Base-by-base conservation (phyloP, 2,329 filamentous ascomycete species). In the Colletotrichum tamarilloi region DNA sequence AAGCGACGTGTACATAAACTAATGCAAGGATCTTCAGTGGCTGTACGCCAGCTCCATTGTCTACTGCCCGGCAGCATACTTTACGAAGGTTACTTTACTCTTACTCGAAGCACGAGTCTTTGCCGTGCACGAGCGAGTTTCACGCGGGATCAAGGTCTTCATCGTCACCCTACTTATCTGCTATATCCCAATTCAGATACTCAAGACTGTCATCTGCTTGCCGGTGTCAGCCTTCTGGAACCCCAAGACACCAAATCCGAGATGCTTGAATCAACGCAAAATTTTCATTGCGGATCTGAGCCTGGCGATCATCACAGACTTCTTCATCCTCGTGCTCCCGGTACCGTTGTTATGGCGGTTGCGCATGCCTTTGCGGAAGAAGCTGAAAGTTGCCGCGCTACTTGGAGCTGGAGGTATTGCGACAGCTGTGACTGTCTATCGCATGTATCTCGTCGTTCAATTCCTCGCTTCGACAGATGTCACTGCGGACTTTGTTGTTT, bases 221-320 rank as follows among this genome's bases (percentile, higher is more conserved):
- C 79, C 79, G 2, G 76, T 80, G 35, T 28, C 46, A 1, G 73
- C 75, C 2, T 78, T 77, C 42, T 81, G 79, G 79, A 71, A 78
- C 62, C 67, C 72, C 2, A 56, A 56, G 3, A 73, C 78, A 9
- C 52, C 75, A 8, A 73, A 74, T 1, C 35, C 70, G 8, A 60
- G 42, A 59, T 84, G 82, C 67, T 74, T 84, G 22, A 75, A 82
- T 22, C 78, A 81, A 55, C 69, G 76, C 5, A 77, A 76, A 28
- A 58, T 84, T 6, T 84, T 83, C 68, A 76, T 80, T 4, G 77
- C 78, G 11, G 82, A 83, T 55, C 76, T 80, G 1, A 73, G 77
- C 14, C 70, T 82, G 14, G 80, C 78, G 55, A 78, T 81, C 16
- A 46, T 82, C 6, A 82, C 80, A 26, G 82, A 83, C 67, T 67